Evolutionary conservation across 805 yeast species (phyloP).

Genomic region (Suhomyces sp.): DNA sequence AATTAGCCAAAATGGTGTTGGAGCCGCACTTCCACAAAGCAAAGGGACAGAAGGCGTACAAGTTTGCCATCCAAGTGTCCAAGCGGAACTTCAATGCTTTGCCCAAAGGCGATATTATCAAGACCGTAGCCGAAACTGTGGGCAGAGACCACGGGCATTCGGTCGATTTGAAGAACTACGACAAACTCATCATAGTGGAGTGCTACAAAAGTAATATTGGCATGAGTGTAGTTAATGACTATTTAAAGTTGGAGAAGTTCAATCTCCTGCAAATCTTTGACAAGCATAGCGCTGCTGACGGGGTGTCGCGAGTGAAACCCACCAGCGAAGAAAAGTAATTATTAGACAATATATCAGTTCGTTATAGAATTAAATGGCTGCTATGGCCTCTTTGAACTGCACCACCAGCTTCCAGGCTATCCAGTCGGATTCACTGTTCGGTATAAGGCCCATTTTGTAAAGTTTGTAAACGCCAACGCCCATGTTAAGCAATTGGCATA

Average conservation of each 20-base stretch:
- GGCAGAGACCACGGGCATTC: conserved; percentile 68
- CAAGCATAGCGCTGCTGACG: conserved; percentile 26
- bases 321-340: not conserved
- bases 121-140: conserved; percentile 65
- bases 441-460: conserved; percentile 84
- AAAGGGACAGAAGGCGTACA: conserved; percentile 35
- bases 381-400: conserved; percentile 3
- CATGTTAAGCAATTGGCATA: conserved; percentile 53
- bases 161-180: conserved; percentile 78
- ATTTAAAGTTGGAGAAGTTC: conserved; percentile 59
- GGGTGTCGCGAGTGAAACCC: conserved; percentile 10
- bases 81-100: conserved; percentile 75
- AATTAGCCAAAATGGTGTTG: conserved; percentile 58
- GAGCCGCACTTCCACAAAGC: conserved; percentile 62
- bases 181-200: conserved; percentile 76
- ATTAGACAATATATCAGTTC: not conserved
- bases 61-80: conserved; percentile 79
- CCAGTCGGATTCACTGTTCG: conserved; percentile 89
- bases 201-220: conserved; percentile 89
- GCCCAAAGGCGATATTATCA: conserved; percentile 70
- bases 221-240: conserved; percentile 73
- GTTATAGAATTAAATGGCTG: not conserved
- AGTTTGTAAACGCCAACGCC: conserved; percentile 82
- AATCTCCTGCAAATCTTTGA: conserved; percentile 82
- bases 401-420: conserved; percentile 67